Evolutionary conservation across 768 basidiomycete species (phyloP), one percentile per base, ranked within the genome.

Genomic region (Suillus subalutaceus): DNA sequence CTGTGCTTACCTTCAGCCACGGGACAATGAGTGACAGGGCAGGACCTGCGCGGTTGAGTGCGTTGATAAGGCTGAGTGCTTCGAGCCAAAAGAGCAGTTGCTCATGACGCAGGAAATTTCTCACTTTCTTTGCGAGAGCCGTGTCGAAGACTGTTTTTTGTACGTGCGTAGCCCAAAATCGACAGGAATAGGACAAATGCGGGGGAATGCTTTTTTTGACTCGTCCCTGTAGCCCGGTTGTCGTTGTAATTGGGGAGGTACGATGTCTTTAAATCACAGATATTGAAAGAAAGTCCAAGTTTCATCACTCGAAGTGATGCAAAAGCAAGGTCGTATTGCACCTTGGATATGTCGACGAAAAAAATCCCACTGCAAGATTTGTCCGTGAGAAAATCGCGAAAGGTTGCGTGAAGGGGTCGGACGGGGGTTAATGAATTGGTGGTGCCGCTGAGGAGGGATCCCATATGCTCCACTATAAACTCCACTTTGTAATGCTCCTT

Each of bases 211-310:
- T 38, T 30, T 23, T 43, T 18, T 56, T 5, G 6, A 65, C 18
- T 20, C 64, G 62, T 35, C 40, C 62, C 16, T 15, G 26, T 48
- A 56, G 44, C 40, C 41, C 56, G n/a, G 6, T 8, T 32, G 18
- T 78, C 63, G 16, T 78, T 71, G 32, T 44, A 58, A 65, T 81
- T 79, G 12, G 40, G 68, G 12, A 71, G 37, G 61, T 75, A 73
- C 1, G 79, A 80, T 12, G 72, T 74, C 37, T 71, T 67, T 10
- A 81, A 62, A 7, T 74, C 43, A 67, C 75, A 78, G 26, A 81
- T 79, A 63, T 81, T 79, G 71, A 82, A 81, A 56, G 65, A 64
- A 26, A 26, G 26, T 26, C 26, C 26, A 26, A 1, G 26, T 2
- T 26, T 26, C 26, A 26, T 26, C 26, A 26, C 26, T 26, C 26